These are phyloP conservation scores for Pseudocercospora crystallina DNA, from an alignment of 2,329 filamentous ascomycete species.

Conservation along the genomic window DNA sequence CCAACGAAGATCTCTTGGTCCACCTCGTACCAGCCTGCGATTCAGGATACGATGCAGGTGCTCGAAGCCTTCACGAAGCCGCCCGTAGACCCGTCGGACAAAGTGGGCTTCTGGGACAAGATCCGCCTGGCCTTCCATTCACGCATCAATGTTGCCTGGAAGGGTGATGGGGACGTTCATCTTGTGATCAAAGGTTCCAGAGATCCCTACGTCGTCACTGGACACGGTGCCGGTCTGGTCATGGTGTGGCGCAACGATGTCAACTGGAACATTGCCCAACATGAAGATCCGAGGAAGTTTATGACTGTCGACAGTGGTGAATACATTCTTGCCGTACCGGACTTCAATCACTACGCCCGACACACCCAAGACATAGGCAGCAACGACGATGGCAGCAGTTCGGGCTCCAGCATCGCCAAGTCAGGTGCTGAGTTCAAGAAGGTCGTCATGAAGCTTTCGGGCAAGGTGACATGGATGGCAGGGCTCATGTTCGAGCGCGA, in stretches of 20 bases:
- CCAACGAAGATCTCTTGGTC: slow-evolving; percentile 96
- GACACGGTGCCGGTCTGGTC: slow-evolving; percentile 88
- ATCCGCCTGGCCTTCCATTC: slow-evolving; percentile 93
- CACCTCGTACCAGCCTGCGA: slow-evolving; percentile 93
- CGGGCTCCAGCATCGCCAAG: slow-evolving; percentile 64
- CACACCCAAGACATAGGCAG: slow-evolving; percentile 54
- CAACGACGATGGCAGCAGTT: slow-evolving; percentile 56
- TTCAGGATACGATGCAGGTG: slow-evolving; percentile 99
- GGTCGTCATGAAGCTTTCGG: slow-evolving; percentile 97
- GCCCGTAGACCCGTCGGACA: slow-evolving; percentile 87
- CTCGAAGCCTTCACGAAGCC: slow-evolving; percentile 97
- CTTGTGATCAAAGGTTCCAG: slow-evolving; percentile 83
- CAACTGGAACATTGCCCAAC: slow-evolving; percentile 77
- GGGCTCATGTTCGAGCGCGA: slow-evolving; percentile 91
- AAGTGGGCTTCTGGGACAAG: slow-evolving; percentile 98
- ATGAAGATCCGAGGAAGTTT: slow-evolving; percentile 85
- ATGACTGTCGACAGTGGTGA: slow-evolving; percentile 96
- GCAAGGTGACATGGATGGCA: slow-evolving; percentile 88
- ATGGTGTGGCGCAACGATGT: slow-evolving; percentile 99
- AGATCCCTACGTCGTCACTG: slow-evolving; percentile 90
- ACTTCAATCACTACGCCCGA: slow-evolving; percentile 84
- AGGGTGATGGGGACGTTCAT: slow-evolving; percentile 92
- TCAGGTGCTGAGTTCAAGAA: slow-evolving; percentile 91
- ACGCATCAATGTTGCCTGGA: slow-evolving; percentile 84
- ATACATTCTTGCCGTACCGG: slow-evolving; percentile 90